Percentiles rank a stretch among this genome's conserved stretches.
Evolutionary conservation across 495 filamentous ascomycete genomes (phyloP).

Genomic region (Xylaria telfairii): DNA sequence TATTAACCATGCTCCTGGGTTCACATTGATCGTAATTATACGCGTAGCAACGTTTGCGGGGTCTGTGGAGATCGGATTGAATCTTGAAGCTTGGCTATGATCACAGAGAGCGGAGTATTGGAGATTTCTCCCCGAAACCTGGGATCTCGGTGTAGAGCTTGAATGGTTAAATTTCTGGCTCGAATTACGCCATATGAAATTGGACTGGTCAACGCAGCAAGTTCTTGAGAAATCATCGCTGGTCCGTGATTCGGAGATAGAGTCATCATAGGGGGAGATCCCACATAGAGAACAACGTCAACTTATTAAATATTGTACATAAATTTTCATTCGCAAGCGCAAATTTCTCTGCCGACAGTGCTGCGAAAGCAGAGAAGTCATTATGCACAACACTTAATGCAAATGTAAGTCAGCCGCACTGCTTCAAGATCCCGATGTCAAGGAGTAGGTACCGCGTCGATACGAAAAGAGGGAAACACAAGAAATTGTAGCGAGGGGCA

Average conservation of each 20-base stretch:
- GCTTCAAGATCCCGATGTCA: neutral
- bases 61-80: neutral
- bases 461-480: neutral
- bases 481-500: neutral
- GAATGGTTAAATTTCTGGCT: neutral
- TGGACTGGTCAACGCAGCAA: too few species aligned
- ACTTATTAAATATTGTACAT: neutral
- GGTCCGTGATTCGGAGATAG: neutral
- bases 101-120: neutral
- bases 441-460: neutral
- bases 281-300: neutral
- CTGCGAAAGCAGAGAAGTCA: neutral
- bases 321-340: neutral
- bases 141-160: slow-evolving; percentile 8
- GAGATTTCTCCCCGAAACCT: slow-evolving; percentile 1
- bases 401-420: neutral
- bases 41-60: neutral
- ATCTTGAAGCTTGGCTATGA: slow-evolving; percentile 7
- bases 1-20: neutral
- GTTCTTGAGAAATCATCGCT: neutral
- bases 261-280: neutral
- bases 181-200: neutral
- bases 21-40: neutral
- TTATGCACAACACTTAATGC: neutral
- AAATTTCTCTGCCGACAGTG: neutral